Percentiles rank a stretch among this genome's conserved stretches.
Conservation (phyloP, 2,329 filamentous ascomycete genomes). For the Ceratocystis cacaofunesta region DNA sequence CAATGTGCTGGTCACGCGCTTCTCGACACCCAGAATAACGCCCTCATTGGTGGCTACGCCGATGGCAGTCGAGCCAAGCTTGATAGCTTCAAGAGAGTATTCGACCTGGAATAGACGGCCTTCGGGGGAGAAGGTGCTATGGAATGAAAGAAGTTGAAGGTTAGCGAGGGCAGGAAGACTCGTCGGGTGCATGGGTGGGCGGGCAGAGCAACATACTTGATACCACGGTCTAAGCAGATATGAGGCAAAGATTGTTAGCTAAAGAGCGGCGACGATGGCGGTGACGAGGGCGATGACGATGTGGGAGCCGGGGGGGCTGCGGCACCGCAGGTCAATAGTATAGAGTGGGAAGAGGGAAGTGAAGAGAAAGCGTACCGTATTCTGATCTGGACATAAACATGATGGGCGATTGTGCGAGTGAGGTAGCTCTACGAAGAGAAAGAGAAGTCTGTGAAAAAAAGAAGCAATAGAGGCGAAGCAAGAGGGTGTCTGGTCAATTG, state of each 20-base stretch:
- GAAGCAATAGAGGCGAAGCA: too few relatives aligned
- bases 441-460: neutral
- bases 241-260: conserved; percentile 7
- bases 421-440: neutral
- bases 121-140: conserved; percentile 96
- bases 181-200: neutral
- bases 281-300: neutral
- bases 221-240: conserved; percentile 65
- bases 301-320: neutral
- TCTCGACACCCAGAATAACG: conserved; percentile 93
- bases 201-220: conserved; percentile 54
- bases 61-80: conserved; percentile 95
- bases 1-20: conserved; percentile 93
- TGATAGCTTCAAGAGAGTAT: conserved; percentile 99
- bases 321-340: too few relatives aligned
- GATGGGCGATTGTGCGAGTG: conserved; percentile 28
- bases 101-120: conserved; percentile 99
- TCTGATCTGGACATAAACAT: conserved; percentile 99
- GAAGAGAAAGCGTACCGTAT: conserved; percentile 54
- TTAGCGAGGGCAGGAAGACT: neutral
- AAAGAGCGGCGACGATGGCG: neutral
- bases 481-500: too few relatives aligned
- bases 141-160: neutral
- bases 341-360: too few relatives aligned
- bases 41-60: conserved; percentile 91